Evolutionary conservation across 2,329 filamentous ascomycete species (phyloP), one percentile per base, ranked within the genome.

Genomic region (Amesomyces nigricolor): DNA sequence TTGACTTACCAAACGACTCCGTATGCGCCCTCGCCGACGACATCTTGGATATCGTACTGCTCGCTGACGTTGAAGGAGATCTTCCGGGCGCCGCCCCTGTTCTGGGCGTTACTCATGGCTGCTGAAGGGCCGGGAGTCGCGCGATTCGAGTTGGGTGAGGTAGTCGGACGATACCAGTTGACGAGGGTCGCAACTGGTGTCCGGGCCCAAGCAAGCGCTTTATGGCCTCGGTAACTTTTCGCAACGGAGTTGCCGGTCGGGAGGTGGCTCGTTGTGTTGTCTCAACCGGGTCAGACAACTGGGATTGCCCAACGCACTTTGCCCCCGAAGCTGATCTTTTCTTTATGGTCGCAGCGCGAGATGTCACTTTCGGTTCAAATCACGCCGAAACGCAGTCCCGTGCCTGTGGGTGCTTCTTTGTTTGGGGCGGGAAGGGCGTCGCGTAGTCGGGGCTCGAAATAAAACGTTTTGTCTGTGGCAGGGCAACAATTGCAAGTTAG

Each of bases 31-130:
- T 99, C 94, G 64, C 94, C 94, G 58, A 99, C 95, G 47, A 99
- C 94, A 85, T 99, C 94, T 72, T 97, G 92, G 64, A 99, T 99
- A 70, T 99, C 94, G 71, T 99, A 99, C 73, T 99, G 94, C 74
- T 99, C 94, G 68, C 91, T 96, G 61, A 99, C 94, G 70, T 99
- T 99, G 85, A 99, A 99, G 54, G 91, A 97, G 72, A 99, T 99
- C 82, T 97, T 99, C 71, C 94, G 83, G 66, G 85, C 86, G 66
- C 81, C 81, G 67, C 79, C 74, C 56, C 79, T 74, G 72, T 78
- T 83, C 66, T 77, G 80, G 62, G 78, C 71, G 66, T 80, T 80
- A 68, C 80, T 83, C 80, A 83, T 82, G 66, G 57, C 69, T 60
- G 53, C 38, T 49, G 38, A 14, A 26, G 43, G 46, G 39, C 53